phyloP scores from a whole-genome alignment of 140 eudicot species.

The Cichorium intybus region DNA sequence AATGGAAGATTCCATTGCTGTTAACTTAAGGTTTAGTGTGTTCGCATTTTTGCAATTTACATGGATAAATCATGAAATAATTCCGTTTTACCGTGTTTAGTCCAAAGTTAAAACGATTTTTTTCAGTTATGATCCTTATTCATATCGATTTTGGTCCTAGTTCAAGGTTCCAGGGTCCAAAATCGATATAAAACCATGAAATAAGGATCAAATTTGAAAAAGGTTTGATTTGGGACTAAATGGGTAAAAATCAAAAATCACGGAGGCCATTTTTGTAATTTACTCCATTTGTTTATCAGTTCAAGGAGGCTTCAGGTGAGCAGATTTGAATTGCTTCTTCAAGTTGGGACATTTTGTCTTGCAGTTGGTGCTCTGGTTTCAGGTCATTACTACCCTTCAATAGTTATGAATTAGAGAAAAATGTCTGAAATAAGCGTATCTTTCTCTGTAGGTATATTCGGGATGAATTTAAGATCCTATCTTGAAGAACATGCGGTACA shows the following conservation, averaged over 20 bases:
- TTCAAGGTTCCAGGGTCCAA: not conserved
- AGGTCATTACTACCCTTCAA: slow-evolving; percentile 43
- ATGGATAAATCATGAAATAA: not conserved
- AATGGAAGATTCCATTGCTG: slow-evolving; percentile 99
- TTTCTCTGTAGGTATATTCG: slow-evolving; percentile 74
- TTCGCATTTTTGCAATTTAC: not conserved
- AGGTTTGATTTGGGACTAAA: not conserved
- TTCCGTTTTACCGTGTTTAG: not conserved
- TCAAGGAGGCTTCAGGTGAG: slow-evolving; percentile 97
- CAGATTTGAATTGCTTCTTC: slow-evolving; percentile 96
- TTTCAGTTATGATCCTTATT: not conserved
- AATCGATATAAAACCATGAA: not conserved
- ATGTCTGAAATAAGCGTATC: not conserved
- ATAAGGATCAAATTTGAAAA: not conserved
- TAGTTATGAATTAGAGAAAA: not conserved
- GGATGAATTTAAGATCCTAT: slow-evolving; percentile 97
- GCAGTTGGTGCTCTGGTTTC: slow-evolving; percentile 92
- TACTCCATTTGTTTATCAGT: slow-evolving; percentile 37
- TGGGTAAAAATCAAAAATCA: not conserved
- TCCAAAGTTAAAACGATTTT: not conserved
- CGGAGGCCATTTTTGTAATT: not conserved
- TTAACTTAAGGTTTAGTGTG: slow-evolving; percentile 69
- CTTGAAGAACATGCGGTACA: slow-evolving; percentile 89
- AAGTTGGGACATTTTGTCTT: slow-evolving; percentile 91
- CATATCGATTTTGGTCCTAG: not conserved